Evolutionary conservation across 768 basidiomycete genomes (phyloP).

Genomic region (Rhizopogon roseolus): DNA sequence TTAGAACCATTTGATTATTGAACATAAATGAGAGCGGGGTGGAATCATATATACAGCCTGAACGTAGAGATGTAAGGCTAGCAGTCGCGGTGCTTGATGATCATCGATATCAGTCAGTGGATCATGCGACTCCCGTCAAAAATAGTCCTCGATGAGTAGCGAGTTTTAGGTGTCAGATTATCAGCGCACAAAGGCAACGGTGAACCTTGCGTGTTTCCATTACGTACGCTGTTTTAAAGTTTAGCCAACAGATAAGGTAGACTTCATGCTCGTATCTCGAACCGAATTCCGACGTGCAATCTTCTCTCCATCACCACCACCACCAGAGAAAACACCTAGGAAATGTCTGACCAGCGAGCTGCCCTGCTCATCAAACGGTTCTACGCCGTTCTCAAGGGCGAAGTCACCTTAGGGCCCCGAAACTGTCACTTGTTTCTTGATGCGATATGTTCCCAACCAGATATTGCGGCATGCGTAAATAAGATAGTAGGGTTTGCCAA

Average conservation of each 20-base stretch:
- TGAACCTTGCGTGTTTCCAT: too few relatives aligned
- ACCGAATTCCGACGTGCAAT: neutral
- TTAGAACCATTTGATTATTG: slow-evolving; percentile 1
- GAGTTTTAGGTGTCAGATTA: too few relatives aligned
- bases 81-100: too few relatives aligned
- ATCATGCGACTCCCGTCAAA: too few relatives aligned
- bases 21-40: neutral
- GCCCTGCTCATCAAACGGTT: slow-evolving; percentile 23
- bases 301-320: neutral
- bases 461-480: slow-evolving; percentile 27
- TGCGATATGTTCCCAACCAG: slow-evolving; percentile 34
- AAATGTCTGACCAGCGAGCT: neutral
- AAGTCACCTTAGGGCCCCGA: slow-evolving; percentile 9
- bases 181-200: too few relatives aligned
- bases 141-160: too few relatives aligned
- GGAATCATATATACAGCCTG: neutral
- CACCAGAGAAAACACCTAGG: neutral
- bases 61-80: neutral
- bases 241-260: too few relatives aligned
- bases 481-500: slow-evolving; percentile 22
- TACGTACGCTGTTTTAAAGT: too few relatives aligned
- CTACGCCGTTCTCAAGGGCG: slow-evolving; percentile 21
- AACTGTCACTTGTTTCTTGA: slow-evolving; percentile 34
- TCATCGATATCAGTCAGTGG: too few relatives aligned
- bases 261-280: too few relatives aligned